Evolutionary conservation across 805 yeast species (phyloP), one percentile per base, ranked within the genome.

Genomic region (Ogataea wickerhamii): DNA sequence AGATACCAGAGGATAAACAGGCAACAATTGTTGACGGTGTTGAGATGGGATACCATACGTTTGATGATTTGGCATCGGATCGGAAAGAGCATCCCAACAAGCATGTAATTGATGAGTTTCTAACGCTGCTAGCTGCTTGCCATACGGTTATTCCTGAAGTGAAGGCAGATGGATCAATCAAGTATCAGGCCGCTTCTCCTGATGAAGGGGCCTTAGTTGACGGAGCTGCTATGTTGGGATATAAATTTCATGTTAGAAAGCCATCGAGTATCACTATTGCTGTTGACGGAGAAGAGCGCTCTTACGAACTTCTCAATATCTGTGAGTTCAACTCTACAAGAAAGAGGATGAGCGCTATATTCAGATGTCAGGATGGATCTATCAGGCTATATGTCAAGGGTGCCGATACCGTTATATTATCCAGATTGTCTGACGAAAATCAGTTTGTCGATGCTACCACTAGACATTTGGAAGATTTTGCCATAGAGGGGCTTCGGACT

Each of bases 121-220:
- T 93, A 46, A 81, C 89, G 1, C 67, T 89, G 34, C 68, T 93
- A 42, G 87, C 98, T 27, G 80, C 95, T 0, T 93, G 98, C 60
- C 99, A 93, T 55, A 94, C 99, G 0, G 99, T 93, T 28, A 93
- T 93, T 45, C 99, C 99, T 0, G 98, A 93, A 60, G 67, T 74
- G 14, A 73, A 71, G 43, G 79, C 71, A 1, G 68, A 67, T 40
- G 86, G 84, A 0, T 50, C 71, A 2, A 80, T 93, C 46, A 89
- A 87, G 59, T 93, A 94, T 60, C 99, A 93, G 64, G 98, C 99
- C 1, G 96, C 98, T 0, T 89, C 98, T 0, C 98, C 98, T 0
- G 99, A 93, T 66, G 98, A 94, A 68, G 98, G 98, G 36, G 99
- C 99, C 0, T 70, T 93, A 44, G 99, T 93, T 2, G 88, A 89